Evolutionary conservation across 352 stramenopile genomes (phyloP).

Genomic region (Globisporangium spiculum): DNA sequence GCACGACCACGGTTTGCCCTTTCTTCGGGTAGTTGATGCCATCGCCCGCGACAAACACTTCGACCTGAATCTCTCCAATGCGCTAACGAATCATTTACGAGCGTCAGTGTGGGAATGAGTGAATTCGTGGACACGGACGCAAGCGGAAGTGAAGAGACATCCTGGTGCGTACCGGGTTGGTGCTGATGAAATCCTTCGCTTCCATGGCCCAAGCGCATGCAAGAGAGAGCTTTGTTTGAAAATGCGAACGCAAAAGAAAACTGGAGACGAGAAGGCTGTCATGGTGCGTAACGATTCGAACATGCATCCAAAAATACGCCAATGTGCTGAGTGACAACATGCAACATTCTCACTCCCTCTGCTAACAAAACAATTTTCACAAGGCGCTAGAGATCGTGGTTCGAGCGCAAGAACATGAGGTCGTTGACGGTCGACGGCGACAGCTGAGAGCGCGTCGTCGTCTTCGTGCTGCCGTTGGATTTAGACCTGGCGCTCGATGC

Average conservation of each 20-base stretch:
- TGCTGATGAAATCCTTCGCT: conserved; percentile 53
- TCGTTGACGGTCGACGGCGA: conserved; percentile 1
- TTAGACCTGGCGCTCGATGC: not conserved
- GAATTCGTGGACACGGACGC: not conserved
- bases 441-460: not conserved
- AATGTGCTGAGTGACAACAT: not conserved
- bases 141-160: not conserved
- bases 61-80: conserved; percentile 75
- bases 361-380: not conserved
- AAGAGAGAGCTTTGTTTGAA: not conserved
- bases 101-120: not conserved
- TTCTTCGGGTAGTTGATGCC: conserved; percentile 89
- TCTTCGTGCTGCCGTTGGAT: not conserved
- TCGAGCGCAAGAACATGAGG: conserved; percentile 9
- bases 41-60: conserved; percentile 89
- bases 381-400: not conserved
- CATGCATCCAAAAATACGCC: not conserved
- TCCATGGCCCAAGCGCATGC: conserved; percentile 35
- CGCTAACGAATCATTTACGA: conserved; percentile 23
- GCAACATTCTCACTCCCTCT: not conserved
- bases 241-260: not conserved
- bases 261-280: not conserved
- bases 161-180: conserved; percentile 36
- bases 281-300: not conserved
- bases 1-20: conserved; percentile 82